Percentiles rank a stretch among this genome's conserved stretches.
These are phyloP conservation scores for Colletotrichum filicis DNA, from an alignment of 2,329 filamentous ascomycete species.

Conservation along the genomic window DNA sequence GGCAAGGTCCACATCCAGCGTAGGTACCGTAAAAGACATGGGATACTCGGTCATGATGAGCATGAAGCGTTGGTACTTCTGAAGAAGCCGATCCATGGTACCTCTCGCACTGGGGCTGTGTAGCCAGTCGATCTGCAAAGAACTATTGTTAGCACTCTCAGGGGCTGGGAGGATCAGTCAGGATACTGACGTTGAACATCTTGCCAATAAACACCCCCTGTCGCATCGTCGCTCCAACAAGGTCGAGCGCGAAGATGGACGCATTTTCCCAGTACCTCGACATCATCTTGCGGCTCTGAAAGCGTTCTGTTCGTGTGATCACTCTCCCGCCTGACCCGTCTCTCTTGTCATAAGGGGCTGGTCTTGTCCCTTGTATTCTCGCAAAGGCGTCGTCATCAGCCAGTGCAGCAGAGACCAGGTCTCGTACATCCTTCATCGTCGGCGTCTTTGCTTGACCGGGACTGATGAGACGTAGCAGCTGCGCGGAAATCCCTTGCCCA, in stretches of 20 bases:
- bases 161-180: background rate
- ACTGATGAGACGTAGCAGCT: slow-evolving; percentile 53
- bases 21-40: slow-evolving; percentile 69
- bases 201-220: slow-evolving; percentile 77
- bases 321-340: slow-evolving; percentile 37
- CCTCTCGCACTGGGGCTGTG: slow-evolving; percentile 73
- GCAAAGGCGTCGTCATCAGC: slow-evolving; percentile 39
- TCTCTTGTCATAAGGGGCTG: slow-evolving; percentile 46
- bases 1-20: slow-evolving; percentile 78
- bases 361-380: background rate
- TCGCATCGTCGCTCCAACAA: slow-evolving; percentile 72
- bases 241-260: slow-evolving; percentile 72
- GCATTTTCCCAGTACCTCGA: slow-evolving; percentile 75
- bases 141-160: background rate
- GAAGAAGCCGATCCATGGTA: slow-evolving; percentile 73
- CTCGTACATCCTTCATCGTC: slow-evolving; percentile 63
- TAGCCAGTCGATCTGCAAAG: slow-evolving; percentile 74
- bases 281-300: slow-evolving; percentile 72
- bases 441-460: slow-evolving; percentile 41
- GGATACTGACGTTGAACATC: slow-evolving; percentile 66
- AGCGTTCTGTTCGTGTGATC: background rate
- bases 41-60: slow-evolving; percentile 63
- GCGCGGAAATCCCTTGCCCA: slow-evolving; percentile 53
- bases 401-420: slow-evolving; percentile 60
- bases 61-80: slow-evolving; percentile 75